These are phyloP conservation scores for Didymella pinodella DNA, from an alignment of 2,329 filamentous ascomycete species.

Conservation along the genomic window DNA sequence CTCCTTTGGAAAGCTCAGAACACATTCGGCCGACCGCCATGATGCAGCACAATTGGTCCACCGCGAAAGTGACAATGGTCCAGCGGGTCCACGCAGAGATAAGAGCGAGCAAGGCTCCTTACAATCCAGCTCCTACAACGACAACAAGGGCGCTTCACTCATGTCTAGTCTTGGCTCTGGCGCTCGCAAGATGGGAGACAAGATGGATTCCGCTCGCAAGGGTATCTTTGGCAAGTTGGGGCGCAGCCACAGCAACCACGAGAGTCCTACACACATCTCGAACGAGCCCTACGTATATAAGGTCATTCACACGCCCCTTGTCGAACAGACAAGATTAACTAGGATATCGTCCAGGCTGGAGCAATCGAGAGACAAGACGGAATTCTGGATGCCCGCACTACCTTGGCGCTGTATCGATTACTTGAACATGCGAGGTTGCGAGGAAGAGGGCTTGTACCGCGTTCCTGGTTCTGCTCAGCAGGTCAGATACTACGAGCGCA, in stretches of 20 bases:
- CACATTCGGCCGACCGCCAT: conserved; percentile 75
- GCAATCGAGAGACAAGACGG: conserved; percentile 90
- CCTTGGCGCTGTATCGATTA: conserved; percentile 94
- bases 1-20: conserved; percentile 65
- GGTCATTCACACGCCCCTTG: conserved; percentile 83
- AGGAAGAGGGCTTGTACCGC: conserved; percentile 91
- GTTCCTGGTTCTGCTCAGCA: conserved; percentile 90
- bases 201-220: conserved; percentile 75
- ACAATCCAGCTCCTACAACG: conserved; percentile 62
- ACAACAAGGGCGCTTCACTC: conserved; percentile 68
- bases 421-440: conserved; percentile 90
- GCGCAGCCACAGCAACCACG: conserved; percentile 74
- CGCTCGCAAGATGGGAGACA: conserved; percentile 76
- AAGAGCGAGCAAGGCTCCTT: conserved; percentile 46
- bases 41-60: conserved; percentile 43
- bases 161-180: conserved; percentile 77
- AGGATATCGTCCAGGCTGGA: conserved; percentile 90
- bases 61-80: conserved; percentile 40
- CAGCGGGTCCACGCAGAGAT: conserved; percentile 36
- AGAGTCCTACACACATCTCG: conserved; percentile 67
- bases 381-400: conserved; percentile 98
- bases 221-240: conserved; percentile 81
- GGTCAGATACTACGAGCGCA: conserved; percentile 91
- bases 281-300: conserved; percentile 86
- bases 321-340: conserved; percentile 89